A percentile compares a stretch with the other conserved stretches of the same genome.
These are phyloP conservation scores for Spizellomyces punctatus DNA, from an alignment of 192 early-diverging fungal species.

Conservation along the genomic window DNA sequence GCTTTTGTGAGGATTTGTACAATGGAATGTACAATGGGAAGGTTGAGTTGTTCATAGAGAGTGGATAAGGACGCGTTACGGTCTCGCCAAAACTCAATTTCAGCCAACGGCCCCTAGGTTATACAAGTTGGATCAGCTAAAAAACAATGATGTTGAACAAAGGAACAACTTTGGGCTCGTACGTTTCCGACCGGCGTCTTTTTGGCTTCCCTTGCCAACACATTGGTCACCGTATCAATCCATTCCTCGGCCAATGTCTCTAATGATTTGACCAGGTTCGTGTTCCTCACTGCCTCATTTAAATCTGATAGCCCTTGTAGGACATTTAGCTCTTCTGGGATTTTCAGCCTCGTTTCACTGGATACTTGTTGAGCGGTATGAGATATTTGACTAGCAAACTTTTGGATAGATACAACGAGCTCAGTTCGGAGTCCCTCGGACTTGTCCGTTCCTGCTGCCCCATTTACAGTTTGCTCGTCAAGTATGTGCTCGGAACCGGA, in stretches of 20 bases:
- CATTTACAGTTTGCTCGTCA: slow-evolving; percentile 1
- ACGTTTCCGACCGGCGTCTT: slow-evolving; percentile 57
- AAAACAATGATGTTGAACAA: slow-evolving; percentile 11
- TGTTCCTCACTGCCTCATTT: slow-evolving; percentile 40
- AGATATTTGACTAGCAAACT: slow-evolving; percentile 53
- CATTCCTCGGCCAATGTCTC: slow-evolving; percentile 60
- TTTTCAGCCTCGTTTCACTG: slow-evolving; percentile 56
- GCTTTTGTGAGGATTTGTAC: slow-evolving; percentile 50
- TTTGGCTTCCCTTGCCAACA: slow-evolving; percentile 50
- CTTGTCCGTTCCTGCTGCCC: slow-evolving; percentile 5
- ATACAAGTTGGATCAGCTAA: background rate
- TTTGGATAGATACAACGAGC: slow-evolving; percentile 51
- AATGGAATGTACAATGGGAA: slow-evolving; percentile 60
- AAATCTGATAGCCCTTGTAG: slow-evolving; percentile 39
- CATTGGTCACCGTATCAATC: slow-evolving; percentile 56
- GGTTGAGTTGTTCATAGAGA: slow-evolving; percentile 61
- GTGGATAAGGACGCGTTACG: slow-evolving; percentile 56
- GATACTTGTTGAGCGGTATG: slow-evolving; percentile 63
- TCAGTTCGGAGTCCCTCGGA: slow-evolving; percentile 43
- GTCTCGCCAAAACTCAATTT: slow-evolving; percentile 68
- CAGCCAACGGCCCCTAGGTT: slow-evolving; percentile 58
- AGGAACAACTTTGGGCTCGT: background rate
- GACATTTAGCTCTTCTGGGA: slow-evolving; percentile 53
- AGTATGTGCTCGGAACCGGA: slow-evolving; percentile 4
- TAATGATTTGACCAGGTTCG: slow-evolving; percentile 31